Percentiles rank a stretch among this genome's conserved stretches.
These are phyloP conservation scores for Russula virescens DNA, from an alignment of 768 basidiomycete genomes.

Conservation along the genomic window DNA sequence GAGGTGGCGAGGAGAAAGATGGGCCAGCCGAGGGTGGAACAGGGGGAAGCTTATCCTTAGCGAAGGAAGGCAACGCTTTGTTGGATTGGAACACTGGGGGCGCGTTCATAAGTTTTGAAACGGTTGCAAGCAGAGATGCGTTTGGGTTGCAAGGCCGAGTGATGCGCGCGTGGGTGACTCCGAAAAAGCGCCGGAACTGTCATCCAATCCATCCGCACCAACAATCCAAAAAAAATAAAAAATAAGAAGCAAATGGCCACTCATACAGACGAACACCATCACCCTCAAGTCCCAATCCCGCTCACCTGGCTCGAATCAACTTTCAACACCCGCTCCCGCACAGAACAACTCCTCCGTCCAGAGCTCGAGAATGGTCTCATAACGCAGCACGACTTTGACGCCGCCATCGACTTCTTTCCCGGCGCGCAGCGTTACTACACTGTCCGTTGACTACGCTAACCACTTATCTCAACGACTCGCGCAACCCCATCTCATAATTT, in stretches of 20 bases:
- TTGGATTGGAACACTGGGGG: constrained; percentile 5
- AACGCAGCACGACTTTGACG: constrained; percentile 49
- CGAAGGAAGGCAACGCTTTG: constrained; percentile 31
- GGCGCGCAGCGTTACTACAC: constrained; percentile 41
- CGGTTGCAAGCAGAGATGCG: constrained; percentile 14
- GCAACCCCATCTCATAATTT: constrained; percentile 9
- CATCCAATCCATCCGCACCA: too few species aligned
- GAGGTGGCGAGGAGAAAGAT: neutral
- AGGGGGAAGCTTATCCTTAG: constrained; percentile 30
- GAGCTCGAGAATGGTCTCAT: constrained; percentile 49
- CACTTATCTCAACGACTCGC: constrained; percentile 26
- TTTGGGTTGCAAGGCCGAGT: neutral
- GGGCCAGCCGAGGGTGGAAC: neutral
- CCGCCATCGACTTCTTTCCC: constrained; percentile 49
- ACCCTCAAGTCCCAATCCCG: constrained; percentile 29
- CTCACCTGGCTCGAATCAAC: constrained; percentile 39
- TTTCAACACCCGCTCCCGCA: constrained; percentile 38
- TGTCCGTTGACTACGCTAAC: constrained; percentile 27
- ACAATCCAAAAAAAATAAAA: too few species aligned
- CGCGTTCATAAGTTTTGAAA: constrained; percentile 23
- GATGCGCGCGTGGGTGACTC: too few species aligned
- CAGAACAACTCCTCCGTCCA: constrained; percentile 47
- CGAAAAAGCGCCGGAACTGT: constrained; percentile 15
- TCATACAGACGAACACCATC: too few species aligned
- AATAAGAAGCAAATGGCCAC: too few species aligned